phyloP scores from a whole-genome alignment of 345 rosid species.

The Eucalyptus polybractea region DNA sequence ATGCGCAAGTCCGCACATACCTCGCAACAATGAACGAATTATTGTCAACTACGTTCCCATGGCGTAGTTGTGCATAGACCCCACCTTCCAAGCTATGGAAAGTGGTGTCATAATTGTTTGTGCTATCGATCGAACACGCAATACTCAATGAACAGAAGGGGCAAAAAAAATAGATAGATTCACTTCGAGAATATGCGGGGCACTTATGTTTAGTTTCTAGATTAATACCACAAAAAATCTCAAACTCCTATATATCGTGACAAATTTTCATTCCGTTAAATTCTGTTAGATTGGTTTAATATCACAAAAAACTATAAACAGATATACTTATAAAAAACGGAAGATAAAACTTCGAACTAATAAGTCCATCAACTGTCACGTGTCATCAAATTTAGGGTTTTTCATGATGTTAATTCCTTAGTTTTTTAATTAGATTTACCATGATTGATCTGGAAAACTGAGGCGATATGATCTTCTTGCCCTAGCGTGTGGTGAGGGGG shows the following conservation, averaged over 20 bases:
- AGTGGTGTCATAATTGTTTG: neutral
- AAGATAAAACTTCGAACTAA: no score
- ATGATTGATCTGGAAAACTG: neutral
- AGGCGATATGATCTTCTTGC: neutral
- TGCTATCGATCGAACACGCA: neutral
- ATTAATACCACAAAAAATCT: no score
- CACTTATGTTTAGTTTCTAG: neutral
- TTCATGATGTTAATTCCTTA: no score
- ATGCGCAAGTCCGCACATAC: neutral
- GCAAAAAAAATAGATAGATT: neutral
- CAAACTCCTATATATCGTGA: no score
- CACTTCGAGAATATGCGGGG: neutral
- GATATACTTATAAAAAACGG: rapidly evolving
- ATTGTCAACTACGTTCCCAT: neutral
- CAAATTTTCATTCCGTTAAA: no score
- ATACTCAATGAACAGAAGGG: neutral
- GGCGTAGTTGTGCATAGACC: neutral
- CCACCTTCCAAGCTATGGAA: neutral
- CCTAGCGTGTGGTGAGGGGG: neutral
- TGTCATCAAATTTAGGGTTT: no score
- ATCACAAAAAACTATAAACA: no score
- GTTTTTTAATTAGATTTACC: neutral
- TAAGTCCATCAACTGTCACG: rapidly evolving
- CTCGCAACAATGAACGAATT: neutral
- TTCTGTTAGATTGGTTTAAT: rapidly evolving